These are phyloP conservation scores for Urtica urens DNA, from an alignment of 306 rosid species.

Conservation along the genomic window DNA sequence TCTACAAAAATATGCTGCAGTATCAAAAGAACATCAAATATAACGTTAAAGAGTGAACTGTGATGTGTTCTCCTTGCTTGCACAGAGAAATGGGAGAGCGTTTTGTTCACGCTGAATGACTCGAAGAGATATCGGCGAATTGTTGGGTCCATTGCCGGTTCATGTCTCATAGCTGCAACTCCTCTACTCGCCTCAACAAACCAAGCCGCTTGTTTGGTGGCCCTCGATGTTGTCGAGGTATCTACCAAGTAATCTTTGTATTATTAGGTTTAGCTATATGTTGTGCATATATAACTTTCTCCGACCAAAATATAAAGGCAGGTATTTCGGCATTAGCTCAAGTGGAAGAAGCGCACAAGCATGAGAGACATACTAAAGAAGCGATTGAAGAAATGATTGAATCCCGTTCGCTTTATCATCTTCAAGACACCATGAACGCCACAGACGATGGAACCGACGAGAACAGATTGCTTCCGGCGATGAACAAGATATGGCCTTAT, in stretches of 20 bases:
- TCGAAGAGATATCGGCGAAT: conserved; percentile 73
- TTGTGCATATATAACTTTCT: neutral
- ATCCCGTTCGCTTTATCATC: conserved; percentile 40
- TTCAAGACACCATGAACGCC: conserved; percentile 52
- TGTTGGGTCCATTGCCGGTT: conserved; percentile 72
- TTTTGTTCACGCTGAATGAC: conserved; percentile 66
- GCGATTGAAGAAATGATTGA: conserved; percentile 46
- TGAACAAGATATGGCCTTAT: conserved; percentile 93
- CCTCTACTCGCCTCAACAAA: conserved; percentile 66
- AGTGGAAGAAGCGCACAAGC: conserved; percentile 71
- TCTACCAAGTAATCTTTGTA: conserved; percentile 12
- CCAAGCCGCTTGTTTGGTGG: conserved; percentile 59
- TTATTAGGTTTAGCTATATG: conserved; percentile 8
- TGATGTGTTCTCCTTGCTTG: too few relatives aligned
- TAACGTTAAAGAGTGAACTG: too few relatives aligned
- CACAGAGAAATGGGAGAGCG: conserved; percentile 66
- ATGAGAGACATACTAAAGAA: conserved; percentile 62
- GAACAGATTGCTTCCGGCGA: conserved; percentile 89
- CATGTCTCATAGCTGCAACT: conserved; percentile 62
- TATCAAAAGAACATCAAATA: too few relatives aligned
- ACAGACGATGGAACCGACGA: conserved; percentile 63
- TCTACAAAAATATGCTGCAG: too few relatives aligned
- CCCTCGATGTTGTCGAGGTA: conserved; percentile 88
- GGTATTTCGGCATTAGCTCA: conserved; percentile 44
- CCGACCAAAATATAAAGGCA: conserved; percentile 24